Base-by-base conservation (phyloP, 495 filamentous ascomycete species). In the Margaritispora aquatica region DNA sequence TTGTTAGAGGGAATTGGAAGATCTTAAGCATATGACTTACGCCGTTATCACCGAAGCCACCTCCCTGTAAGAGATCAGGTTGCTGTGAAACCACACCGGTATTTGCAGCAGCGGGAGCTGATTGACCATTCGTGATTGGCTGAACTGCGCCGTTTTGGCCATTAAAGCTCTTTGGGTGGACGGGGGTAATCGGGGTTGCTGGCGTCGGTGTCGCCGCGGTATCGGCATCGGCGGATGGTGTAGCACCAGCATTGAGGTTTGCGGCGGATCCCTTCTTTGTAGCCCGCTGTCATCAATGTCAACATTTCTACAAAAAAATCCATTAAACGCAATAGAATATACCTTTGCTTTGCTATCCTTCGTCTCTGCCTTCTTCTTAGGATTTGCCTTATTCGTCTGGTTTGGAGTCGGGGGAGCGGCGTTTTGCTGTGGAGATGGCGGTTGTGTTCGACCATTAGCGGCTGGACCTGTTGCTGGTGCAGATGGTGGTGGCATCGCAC, bases 351-450 rank as follows among this genome's bases (percentile, higher is more conserved):
- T 83, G 1, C 74, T 73, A 55, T 84, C 81, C 71, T 88, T 88
- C 2, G 77, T 70, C 24, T 88, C 87, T 76, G 93, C 93, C 81
- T 93, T 93, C 46, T 66, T 66, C 76, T 93, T 96, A 0, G 90
- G 88, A 44, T 83, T 85, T 0, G 89, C 63, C 73, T 98, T 97
- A 66, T 82, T 87, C 0, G 75, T 66, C 70, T 88, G 88, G 62
- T 84, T 82, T 11, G 94, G 94, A 2, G 94, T 98, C 7, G 93
- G 93, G 1, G 94, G 93, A 20, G 90, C 88, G 41, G 90, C 84
- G 44, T 73, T 75, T 36, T 87, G 84, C 63, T 92, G 88, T 26
- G 92, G 93, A 41, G 92, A 95, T 41, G 88, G 80, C 2, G 90
- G 89, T 63, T 79, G 83, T 41, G 83, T 79, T 62, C 87, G 84